Evolutionary conservation across 129 eudicot genomes (phyloP).

Genomic region (Heracleum sosnowskyi): DNA sequence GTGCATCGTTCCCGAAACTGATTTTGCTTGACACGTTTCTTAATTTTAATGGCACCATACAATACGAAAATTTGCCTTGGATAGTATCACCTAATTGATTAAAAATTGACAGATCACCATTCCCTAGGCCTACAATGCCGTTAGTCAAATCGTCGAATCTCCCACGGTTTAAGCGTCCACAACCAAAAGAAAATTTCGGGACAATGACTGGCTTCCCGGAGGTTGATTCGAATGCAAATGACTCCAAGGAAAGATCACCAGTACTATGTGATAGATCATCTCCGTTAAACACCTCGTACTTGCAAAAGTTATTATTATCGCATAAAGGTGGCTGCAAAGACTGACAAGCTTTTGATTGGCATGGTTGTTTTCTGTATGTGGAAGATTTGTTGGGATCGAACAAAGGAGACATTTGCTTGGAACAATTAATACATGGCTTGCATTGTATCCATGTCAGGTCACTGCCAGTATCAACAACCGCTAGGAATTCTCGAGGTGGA

Average conservation of each 20-base stretch:
- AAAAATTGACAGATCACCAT: slow-evolving; percentile 8
- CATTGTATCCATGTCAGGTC: neutral
- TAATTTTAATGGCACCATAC: slow-evolving; percentile 22
- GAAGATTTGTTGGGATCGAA: neutral
- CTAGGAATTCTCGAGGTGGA: neutral
- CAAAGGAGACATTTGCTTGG: neutral
- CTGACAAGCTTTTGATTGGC: neutral
- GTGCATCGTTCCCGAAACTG: slow-evolving; percentile 38
- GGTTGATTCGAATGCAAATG: neutral
- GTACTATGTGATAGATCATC: neutral
- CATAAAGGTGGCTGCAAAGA: neutral
- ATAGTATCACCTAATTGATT: slow-evolving; percentile 4
- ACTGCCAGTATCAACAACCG: neutral
- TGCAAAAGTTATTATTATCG: neutral
- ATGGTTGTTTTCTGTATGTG: neutral
- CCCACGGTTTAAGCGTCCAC: neutral
- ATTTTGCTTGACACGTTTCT: slow-evolving; percentile 36
- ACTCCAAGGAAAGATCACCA: neutral
- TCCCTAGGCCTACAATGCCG: slow-evolving; percentile 19
- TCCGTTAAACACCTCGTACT: neutral
- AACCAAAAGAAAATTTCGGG: slow-evolving; percentile 1
- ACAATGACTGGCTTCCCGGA: neutral
- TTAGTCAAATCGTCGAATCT: neutral
- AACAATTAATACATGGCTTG: neutral
- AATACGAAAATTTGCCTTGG: slow-evolving; percentile 51